A percentile compares a stretch with the other conserved stretches of the same genome.
phyloP scores from a whole-genome alignment of 139 green algal species.

The Coelastrella sp. region DNA sequence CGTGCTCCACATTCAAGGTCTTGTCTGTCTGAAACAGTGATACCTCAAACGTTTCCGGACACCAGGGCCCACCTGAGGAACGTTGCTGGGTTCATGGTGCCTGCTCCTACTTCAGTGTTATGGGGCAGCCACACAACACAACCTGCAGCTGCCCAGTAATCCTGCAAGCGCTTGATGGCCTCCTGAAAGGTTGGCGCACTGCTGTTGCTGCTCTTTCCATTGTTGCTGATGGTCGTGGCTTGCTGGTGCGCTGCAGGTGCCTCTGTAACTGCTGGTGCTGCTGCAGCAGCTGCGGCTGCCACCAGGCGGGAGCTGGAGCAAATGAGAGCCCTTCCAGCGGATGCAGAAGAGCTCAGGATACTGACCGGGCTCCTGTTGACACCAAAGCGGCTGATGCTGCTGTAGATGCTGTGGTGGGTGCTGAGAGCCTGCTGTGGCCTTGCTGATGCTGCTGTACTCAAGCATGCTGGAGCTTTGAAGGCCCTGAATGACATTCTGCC shows the following conservation, averaged over 20 bases:
- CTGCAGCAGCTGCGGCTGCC: slow-evolving; percentile 19
- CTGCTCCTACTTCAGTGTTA: slow-evolving; percentile 96
- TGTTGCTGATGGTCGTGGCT: slow-evolving; percentile 1
- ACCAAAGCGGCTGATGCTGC: slow-evolving; percentile 14
- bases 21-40: too few relatives aligned
- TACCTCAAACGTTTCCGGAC: too few relatives aligned
- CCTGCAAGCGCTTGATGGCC: slow-evolving; percentile 87
- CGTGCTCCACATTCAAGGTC: too few relatives aligned
- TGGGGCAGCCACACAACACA: slow-evolving; percentile 95
- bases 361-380: background rate
- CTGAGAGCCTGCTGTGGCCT: background rate
- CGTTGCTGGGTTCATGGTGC: slow-evolving; percentile 99
- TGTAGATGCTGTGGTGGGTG: background rate
- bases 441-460: background rate
- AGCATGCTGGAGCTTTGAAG: background rate
- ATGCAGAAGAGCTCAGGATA: background rate
- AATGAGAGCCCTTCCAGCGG: background rate
- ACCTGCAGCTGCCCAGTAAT: slow-evolving; percentile 90
- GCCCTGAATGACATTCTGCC: slow-evolving; percentile 16
- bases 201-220: slow-evolving; percentile 16
- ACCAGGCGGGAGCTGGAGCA: background rate
- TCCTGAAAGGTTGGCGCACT: slow-evolving; percentile 92
- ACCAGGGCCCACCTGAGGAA: slow-evolving; percentile 81
- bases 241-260: background rate
- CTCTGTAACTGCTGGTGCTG: background rate